Conservation (phyloP, 306 rosid species). For the Luffa acutangula region DNA sequence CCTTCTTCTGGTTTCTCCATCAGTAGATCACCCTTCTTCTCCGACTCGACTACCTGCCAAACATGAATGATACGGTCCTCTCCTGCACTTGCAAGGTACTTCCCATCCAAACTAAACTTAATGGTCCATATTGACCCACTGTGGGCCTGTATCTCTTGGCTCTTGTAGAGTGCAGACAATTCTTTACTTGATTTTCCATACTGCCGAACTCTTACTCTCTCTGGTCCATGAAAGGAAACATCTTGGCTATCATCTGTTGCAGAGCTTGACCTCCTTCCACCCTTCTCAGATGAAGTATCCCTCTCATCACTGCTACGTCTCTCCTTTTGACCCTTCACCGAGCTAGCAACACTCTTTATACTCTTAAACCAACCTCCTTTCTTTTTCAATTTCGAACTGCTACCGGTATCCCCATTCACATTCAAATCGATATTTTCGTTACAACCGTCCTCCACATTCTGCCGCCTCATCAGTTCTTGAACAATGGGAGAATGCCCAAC, state of each 20-base stretch:
- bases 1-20: constrained; percentile 58
- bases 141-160: constrained; percentile 94
- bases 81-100: constrained; percentile 90
- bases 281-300: constrained; percentile 84
- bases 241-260: constrained; percentile 98
- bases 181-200: constrained; percentile 85
- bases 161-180: constrained; percentile 61
- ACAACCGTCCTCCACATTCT: constrained; percentile 52
- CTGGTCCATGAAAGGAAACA: constrained; percentile 70
- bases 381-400: constrained; percentile 55
- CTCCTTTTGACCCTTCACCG: constrained; percentile 59
- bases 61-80: constrained; percentile 93
- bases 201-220: constrained; percentile 70
- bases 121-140: constrained; percentile 86
- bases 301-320: constrained; percentile 85
- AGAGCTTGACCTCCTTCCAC: constrained; percentile 87
- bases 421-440: constrained; percentile 25
- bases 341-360: constrained; percentile 59
- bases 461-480: constrained; percentile 89
- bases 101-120: constrained; percentile 96
- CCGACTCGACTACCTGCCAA: constrained; percentile 83
- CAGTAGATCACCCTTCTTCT: constrained; percentile 74
- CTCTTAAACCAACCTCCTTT: constrained; percentile 75
- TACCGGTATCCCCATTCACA: constrained; percentile 25
- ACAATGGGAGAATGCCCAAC: constrained; percentile 96